Evolutionary conservation across 1,139 yeast species (phyloP).

Genomic region (Lizanozyma gosingica): DNA sequence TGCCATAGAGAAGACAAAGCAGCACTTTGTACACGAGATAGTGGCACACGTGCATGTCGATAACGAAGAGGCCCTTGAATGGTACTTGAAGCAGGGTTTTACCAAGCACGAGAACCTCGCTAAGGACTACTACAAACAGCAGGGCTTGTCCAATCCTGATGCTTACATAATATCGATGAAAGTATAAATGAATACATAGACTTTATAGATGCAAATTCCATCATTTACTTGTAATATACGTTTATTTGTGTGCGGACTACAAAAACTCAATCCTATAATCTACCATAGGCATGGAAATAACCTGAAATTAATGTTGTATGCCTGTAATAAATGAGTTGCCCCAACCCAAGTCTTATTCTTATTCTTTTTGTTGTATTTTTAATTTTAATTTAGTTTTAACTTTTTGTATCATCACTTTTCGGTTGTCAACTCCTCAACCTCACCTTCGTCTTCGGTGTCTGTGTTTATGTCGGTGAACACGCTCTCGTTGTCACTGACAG

Average conservation of each 20-base stretch:
- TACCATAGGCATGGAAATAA: too few relatives aligned
- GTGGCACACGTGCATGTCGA: slow-evolving; percentile 51
- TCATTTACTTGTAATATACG: too few relatives aligned
- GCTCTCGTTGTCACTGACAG: slow-evolving; percentile 27
- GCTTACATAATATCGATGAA: slow-evolving; percentile 29
- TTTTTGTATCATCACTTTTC: too few relatives aligned
- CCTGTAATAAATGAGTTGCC: too few relatives aligned
- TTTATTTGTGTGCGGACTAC: too few relatives aligned
- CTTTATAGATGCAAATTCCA: too few relatives aligned
- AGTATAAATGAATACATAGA: too few relatives aligned
- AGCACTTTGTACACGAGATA: slow-evolving; percentile 45
- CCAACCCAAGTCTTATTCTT: too few relatives aligned
- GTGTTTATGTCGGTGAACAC: slow-evolving; percentile 41
- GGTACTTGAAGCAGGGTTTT: slow-evolving; percentile 54
- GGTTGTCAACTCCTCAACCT: slow-evolving; percentile 14
- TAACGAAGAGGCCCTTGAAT: slow-evolving; percentile 36
- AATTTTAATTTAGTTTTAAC: too few relatives aligned
- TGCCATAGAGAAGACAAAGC: slow-evolving; percentile 45
- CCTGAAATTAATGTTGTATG: too few relatives aligned
- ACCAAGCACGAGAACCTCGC: slow-evolving; percentile 24
- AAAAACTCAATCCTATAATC: too few relatives aligned
- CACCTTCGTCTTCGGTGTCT: slow-evolving; percentile 47
- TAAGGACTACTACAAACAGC: slow-evolving; percentile 43
- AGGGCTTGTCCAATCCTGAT: slow-evolving; percentile 37
- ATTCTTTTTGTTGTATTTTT: too few relatives aligned